Conservation (phyloP, 306 rosid genomes). For the Cucumis cinereus region DNA sequence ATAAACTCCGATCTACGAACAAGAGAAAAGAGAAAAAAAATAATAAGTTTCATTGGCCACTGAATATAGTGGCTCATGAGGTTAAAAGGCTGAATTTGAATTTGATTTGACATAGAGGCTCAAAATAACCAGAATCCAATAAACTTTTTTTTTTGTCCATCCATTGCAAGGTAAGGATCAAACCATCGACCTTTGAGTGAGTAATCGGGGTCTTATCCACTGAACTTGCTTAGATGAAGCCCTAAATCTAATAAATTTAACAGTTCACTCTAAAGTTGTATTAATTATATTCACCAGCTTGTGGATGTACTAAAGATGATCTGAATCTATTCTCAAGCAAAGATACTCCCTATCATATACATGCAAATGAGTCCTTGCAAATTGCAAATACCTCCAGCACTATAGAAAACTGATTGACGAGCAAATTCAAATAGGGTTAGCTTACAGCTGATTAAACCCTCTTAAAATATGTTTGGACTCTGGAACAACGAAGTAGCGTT, state of each 20-base stretch:
- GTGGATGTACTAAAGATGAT: neutral
- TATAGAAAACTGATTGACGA: neutral
- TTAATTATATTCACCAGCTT: neutral
- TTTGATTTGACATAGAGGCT: neutral
- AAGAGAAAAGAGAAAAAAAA: neutral
- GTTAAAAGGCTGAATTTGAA: neutral
- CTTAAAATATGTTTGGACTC: neutral
- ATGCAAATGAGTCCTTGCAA: neutral
- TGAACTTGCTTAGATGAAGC: no score
- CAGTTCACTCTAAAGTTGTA: neutral
- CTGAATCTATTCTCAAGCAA: neutral
- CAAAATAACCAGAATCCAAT: neutral
- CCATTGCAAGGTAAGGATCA: no score
- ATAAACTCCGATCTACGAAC: constrained; percentile 71
- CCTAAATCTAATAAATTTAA: no score
- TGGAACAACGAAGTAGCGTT: neutral
- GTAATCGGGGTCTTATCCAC: no score
- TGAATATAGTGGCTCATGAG: neutral
- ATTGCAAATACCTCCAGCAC: neutral
- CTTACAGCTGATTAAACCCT: neutral
- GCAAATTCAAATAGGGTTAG: neutral
- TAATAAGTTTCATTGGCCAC: neutral
- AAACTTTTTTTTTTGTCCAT: no score
- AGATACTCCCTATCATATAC: neutral
- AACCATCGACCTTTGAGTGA: no score